Base-by-base conservation (phyloP, 1,139 yeast genomes). In the Neolecta irregularis region DNA sequence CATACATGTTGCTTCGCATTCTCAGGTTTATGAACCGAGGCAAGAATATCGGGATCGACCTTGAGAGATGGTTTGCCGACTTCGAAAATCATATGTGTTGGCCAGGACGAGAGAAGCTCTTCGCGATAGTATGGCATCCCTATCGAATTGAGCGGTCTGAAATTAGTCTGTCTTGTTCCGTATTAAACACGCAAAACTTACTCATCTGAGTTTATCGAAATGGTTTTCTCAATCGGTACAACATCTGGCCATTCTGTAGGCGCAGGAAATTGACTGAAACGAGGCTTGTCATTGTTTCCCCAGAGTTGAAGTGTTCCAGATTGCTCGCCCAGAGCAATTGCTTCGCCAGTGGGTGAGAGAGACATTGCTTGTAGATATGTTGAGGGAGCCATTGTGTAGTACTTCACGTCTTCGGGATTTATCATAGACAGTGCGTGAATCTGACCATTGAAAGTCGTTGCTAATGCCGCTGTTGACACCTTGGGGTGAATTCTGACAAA, bases 101-200 rank as follows among this genome's bases (percentile, higher is more conserved):
- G 75, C 80, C 85, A 85, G 13, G 81, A 75, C 0, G 95, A 81
- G 9, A 85, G 60, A 17, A 91, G 62, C 35, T 69, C 68, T 33
- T 78, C 83, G 43, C 72, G 73, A 53, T 81, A 88, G 49, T 75
- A 81, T 0, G 98, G 96, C 71, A 88, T 61, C 6, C 95, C 95
- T 1, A 88, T 62, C 1, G 71, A 52, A 31, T 74, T 74, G 36
- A 88, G 58, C 0, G 95, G 85, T 2, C 60, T 54, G 8, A 56
- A 33, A 17, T 30, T 9, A 32, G 15, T 30, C 20, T 19, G 13
- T 18, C 21, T 6, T 5, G 11, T 5, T 5, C 9, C 34, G 8
- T 5, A 18, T 4, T 3, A 16, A 9, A 8, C 26, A 12, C 12
- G 6, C 12, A 12, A 25, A 8, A 11, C 36, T 24, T 17, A 35